Percentiles rank a stretch among this genome's conserved stretches.
phyloP scores from a whole-genome alignment of 495 filamentous ascomycete species.

The Xylaria cubensis region DNA sequence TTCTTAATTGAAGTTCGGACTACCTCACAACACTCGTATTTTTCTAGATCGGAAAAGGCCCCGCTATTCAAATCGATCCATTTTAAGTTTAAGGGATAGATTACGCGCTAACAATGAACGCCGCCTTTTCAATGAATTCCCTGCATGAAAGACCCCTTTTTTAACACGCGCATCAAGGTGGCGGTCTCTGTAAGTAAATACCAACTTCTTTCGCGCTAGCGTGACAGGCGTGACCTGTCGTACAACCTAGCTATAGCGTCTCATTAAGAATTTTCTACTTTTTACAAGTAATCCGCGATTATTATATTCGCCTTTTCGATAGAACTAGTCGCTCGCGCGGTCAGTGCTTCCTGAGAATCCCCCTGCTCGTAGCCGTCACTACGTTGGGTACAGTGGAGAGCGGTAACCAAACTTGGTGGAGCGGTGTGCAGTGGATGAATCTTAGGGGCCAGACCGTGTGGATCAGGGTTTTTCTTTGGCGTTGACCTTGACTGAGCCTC shows the following conservation, averaged over 20 bases:
- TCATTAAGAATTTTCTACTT: background rate
- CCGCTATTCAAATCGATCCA: too few relatives aligned
- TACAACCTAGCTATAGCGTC: background rate
- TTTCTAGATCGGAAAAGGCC: too few relatives aligned
- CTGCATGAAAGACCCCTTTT: background rate
- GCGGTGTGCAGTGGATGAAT: background rate
- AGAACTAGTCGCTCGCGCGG: background rate
- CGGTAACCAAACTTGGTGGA: background rate
- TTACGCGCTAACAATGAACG: too few relatives aligned
- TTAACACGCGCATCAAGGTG: background rate
- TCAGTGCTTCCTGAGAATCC: background rate
- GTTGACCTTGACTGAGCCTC: constrained; percentile 16
- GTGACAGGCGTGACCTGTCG: background rate
- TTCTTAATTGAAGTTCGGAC: too few relatives aligned
- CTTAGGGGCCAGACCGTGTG: background rate
- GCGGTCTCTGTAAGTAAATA: background rate
- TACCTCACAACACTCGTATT: too few relatives aligned
- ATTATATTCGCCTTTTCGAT: background rate
- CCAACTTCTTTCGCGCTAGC: background rate
- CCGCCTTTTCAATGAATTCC: background rate
- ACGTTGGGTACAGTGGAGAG: background rate
- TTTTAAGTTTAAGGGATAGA: too few relatives aligned
- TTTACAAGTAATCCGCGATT: background rate
- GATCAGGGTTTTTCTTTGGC: constrained; percentile 11
- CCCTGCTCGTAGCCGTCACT: background rate